Evolutionary conservation across 1,284 basidiomycete genomes (phyloP).

Genomic region (Cutaneotrichosporon sp.): DNA sequence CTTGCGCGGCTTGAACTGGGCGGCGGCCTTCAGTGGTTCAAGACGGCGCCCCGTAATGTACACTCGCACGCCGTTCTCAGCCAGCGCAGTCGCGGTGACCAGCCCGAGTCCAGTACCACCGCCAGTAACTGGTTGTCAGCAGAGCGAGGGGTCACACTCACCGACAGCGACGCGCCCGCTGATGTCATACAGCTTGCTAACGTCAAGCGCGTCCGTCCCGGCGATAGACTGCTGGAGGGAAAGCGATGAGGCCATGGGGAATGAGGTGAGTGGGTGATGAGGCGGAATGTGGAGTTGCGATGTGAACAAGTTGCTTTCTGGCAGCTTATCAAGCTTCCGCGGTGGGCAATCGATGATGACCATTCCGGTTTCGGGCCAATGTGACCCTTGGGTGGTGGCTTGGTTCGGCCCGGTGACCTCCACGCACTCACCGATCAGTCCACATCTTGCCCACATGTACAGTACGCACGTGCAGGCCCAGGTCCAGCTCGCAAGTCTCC

Average conservation of each 20-base stretch:
- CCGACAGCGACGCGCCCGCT: constrained; percentile 32
- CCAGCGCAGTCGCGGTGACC: constrained; percentile 45
- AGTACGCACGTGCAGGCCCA: too few relatives aligned
- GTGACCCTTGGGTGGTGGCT: too few relatives aligned
- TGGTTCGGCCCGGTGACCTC: too few relatives aligned
- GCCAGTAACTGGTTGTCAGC: constrained; percentile 32
- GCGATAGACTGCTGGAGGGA: background rate
- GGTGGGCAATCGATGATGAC: too few relatives aligned
- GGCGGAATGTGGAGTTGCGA: too few relatives aligned
- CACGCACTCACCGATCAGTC: too few relatives aligned
- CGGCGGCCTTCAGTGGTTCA: constrained; percentile 42
- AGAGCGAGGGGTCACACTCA: constrained; percentile 9
- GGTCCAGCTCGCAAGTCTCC: too few relatives aligned
- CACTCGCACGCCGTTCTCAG: constrained; percentile 50
- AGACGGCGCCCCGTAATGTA: constrained; percentile 51
- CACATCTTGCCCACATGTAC: too few relatives aligned
- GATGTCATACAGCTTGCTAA: constrained; percentile 29
- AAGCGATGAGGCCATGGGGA: background rate
- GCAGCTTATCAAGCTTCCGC: too few relatives aligned
- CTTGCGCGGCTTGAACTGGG: background rate
- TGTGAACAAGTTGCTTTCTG: too few relatives aligned
- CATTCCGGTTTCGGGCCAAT: too few relatives aligned
- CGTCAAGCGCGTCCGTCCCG: constrained; percentile 24
- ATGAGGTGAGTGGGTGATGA: background rate
- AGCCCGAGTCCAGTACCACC: constrained; percentile 41